Evolutionary conservation across 2,329 filamentous ascomycete species (phyloP).

Genomic region (Metarhizium brunneum): DNA sequence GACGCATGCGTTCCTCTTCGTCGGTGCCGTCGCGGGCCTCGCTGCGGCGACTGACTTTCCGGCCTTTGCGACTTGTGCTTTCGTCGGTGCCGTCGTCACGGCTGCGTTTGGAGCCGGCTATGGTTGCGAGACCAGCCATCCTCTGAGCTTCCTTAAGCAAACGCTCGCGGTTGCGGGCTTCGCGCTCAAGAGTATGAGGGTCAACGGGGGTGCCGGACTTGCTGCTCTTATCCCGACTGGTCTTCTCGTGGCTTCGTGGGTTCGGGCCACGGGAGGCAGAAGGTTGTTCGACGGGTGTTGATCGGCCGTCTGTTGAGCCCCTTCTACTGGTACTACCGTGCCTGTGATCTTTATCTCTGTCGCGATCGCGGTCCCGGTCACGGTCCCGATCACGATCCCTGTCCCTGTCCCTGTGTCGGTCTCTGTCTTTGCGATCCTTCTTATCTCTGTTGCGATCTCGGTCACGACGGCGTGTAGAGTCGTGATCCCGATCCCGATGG

Average conservation of each 20-base stretch:
- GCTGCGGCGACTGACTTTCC: constrained; percentile 36
- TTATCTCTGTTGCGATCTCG: constrained; percentile 25
- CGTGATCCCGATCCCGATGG: constrained; percentile 30
- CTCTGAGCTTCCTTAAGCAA: constrained; percentile 60
- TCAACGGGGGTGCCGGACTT: constrained; percentile 30
- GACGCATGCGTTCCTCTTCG: constrained; percentile 42
- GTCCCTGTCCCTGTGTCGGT: constrained; percentile 25
- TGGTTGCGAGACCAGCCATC: constrained; percentile 43
- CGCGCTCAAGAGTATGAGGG: constrained; percentile 61
- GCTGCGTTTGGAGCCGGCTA: constrained; percentile 39
- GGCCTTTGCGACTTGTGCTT: constrained; percentile 26
- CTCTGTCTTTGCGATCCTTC: constrained; percentile 29
- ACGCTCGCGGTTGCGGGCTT: constrained; percentile 55
- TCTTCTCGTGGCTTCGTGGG: constrained; percentile 17
- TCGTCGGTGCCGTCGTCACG: constrained; percentile 35
- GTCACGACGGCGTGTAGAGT: constrained; percentile 22
- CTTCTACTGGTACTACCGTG: constrained; percentile 25
- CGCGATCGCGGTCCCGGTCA: constrained; percentile 14
- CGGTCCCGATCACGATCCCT: constrained; percentile 13
- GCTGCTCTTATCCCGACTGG: constrained; percentile 20
- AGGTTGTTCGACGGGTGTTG: constrained; percentile 25
- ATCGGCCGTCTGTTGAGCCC: constrained; percentile 15
- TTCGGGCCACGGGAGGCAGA: constrained; percentile 27
- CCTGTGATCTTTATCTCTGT: constrained; percentile 20
- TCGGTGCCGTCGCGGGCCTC: constrained; percentile 38